Base-by-base conservation (phyloP, 2,329 filamentous ascomycete genomes). In the Diaporthe humulicola region DNA sequence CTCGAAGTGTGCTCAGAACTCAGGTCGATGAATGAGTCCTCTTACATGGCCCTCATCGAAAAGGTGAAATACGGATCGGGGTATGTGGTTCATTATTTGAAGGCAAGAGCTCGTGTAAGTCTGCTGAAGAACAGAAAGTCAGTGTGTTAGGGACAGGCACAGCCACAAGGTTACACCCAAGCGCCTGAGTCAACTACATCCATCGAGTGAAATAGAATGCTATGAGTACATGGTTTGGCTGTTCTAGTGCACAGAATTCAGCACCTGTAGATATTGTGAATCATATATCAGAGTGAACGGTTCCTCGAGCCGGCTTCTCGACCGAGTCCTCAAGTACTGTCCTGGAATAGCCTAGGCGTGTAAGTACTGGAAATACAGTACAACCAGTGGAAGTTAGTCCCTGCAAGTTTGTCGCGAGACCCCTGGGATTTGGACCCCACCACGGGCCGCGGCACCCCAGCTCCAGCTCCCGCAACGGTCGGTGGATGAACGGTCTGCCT, bases 341-440 rank as follows among this genome's bases (percentile, higher is more conserved):
- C 15, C 12, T 57, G 30, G 15, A 25, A 22, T 28, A 40, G 15
- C 15, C 19, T 19, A 3, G 15, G 15, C 48, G 38, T 17, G 57
- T 42, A 36, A 9, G 8, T 28, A 30, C 25, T 64, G 17, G 7
- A 3, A 30, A 22, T 28, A 57, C 54, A n/a, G 48, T 50, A 50
- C 48, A 25, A 50, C 48, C 48, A 3, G 1, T 25, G 9, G 48
- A 7, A 33, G 25, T 48, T 12, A 33, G 64, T 25, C 64, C 64
- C 64, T 69, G 48, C 54, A 30, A 69, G 48, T 69, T 25, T 36
- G 30, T 54, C n/a, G 22, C 15, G 4, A 40, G 48, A 54, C 45
- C 64, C 64, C 45, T 40, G 33, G 15, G 67, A 76, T 38, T 75
- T 33, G 75, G 42, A 58, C 50, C 60, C 48, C 48, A 73, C 64